Conservation (phyloP, 129 eudicot species). For the Silybum marianum region DNA sequence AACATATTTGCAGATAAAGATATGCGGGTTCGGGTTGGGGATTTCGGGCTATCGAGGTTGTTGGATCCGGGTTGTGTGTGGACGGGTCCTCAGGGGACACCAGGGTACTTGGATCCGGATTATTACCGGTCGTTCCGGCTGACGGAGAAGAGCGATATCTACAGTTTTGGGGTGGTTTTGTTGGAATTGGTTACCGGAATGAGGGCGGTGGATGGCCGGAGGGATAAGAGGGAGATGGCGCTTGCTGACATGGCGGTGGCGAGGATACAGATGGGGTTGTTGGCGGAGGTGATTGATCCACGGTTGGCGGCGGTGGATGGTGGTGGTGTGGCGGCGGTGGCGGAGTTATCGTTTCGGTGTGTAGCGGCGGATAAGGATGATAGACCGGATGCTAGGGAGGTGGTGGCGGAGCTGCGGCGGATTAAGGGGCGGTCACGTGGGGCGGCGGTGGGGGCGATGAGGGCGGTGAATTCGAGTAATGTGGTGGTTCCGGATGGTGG, state of each 20-base stretch:
- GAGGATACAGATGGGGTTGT: slow-evolving; percentile 77
- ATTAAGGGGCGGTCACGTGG: slow-evolving; percentile 62
- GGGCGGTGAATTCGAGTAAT: slow-evolving; percentile 47
- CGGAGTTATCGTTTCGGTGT: slow-evolving; percentile 90
- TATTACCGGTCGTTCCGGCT: slow-evolving; percentile 70
- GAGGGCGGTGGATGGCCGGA: slow-evolving; percentile 76
- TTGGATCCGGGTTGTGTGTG: slow-evolving; percentile 75
- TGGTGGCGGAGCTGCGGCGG: slow-evolving; percentile 80
- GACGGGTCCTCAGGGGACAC: slow-evolving; percentile 99
- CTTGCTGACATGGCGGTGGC: slow-evolving; percentile 87
- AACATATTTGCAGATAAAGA: slow-evolving; percentile 78
- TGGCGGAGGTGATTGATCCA: slow-evolving; percentile 75
- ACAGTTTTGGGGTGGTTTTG: slow-evolving; percentile 87
- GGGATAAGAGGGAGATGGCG: slow-evolving; percentile 86
- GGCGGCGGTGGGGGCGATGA: slow-evolving; percentile 3
- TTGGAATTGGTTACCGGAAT: slow-evolving; percentile 84
- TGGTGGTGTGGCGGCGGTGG: slow-evolving; percentile 67
- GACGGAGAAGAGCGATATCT: slow-evolving; percentile 92
- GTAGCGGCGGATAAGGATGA: slow-evolving; percentile 96
- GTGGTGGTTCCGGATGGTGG: slow-evolving; percentile 59
- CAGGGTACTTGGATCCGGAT: slow-evolving; percentile 92
- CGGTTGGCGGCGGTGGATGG: slow-evolving; percentile 59
- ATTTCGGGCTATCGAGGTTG: slow-evolving; percentile 82
- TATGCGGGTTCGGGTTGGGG: slow-evolving; percentile 84
- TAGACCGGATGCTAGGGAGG: slow-evolving; percentile 82